Evolutionary conservation across 225 moss, liverwort and hornwort species (phyloP), one percentile per base, ranked within the genome.

Genomic region (Lunularia cruciata): DNA sequence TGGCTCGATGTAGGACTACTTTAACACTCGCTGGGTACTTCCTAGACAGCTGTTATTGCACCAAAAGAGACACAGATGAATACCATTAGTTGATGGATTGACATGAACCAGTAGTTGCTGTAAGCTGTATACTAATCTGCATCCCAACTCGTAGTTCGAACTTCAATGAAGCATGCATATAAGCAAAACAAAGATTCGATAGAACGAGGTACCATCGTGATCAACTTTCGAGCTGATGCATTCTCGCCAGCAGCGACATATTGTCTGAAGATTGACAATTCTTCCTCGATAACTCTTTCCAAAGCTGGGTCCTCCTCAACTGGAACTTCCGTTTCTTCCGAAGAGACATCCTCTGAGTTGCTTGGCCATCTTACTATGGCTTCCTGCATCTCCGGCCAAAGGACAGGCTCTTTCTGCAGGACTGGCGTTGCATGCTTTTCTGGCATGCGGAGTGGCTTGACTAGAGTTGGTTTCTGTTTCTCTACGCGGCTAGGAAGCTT

Each of bases 1-100:
- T 87, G 63, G 90, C 95, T 60, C 77, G 79, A 69, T 92, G 81
- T 2, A 90, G 79, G 78, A 90, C 61, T 16, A 88, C 76, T 63
- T 84, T 83, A 38, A 88, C 81, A 64, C 77, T 83, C 22, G 52
- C 63, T 47, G 90, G 88, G 52, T 90, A 43, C 12, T 73, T 69
- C 62, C 66, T 82, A 56, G 67, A 86, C 23, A n/a, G n/a, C n/a
- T n/a, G n/a, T n/a, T n/a, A n/a, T n/a, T n/a, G n/a, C n/a, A n/a
- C n/a, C n/a, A n/a, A n/a, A n/a, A n/a, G n/a, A n/a, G n/a, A n/a
- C n/a, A n/a, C n/a, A n/a, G n/a, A n/a, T n/a, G n/a, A n/a, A n/a
- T n/a, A n/a, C n/a, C n/a, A n/a, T n/a, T n/a, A n/a, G 36, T 16
- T 49, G 49, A 49, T 49, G 20, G 49, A 7, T 49, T 16, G 49